Evolutionary conservation across 805 yeast genomes (phyloP).

Genomic region (Ascoidea asiatica): DNA sequence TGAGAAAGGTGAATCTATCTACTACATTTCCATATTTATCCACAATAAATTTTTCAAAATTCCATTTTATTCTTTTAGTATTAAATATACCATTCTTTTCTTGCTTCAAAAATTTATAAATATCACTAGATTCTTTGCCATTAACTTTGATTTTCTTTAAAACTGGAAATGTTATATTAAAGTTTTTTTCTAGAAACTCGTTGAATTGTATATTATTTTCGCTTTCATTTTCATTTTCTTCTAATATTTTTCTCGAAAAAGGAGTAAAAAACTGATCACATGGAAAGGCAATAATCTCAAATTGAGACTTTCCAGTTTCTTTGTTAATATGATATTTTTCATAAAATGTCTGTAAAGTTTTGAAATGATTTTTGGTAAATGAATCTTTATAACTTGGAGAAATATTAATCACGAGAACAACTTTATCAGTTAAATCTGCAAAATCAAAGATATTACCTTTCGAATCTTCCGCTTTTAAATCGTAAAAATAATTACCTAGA

Average conservation of each 20-base stretch:
- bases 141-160: constrained; percentile 70
- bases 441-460: constrained; percentile 6
- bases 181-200: constrained; percentile 23
- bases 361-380: not conserved
- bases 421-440: constrained; percentile 2
- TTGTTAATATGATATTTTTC: not conserved
- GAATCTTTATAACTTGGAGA: constrained; percentile 2
- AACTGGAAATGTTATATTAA: constrained; percentile 73
- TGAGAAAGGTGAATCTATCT: constrained; percentile 21
- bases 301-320: not conserved
- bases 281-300: constrained; percentile 7
- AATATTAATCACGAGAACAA: constrained; percentile 6
- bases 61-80: constrained; percentile 66
- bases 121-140: constrained; percentile 57
- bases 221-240: not conserved
- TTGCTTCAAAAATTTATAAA: constrained; percentile 54
- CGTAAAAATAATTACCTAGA: constrained; percentile 4
- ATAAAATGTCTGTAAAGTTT: constrained; percentile 3
- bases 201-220: not conserved
- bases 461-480: constrained; percentile 2
- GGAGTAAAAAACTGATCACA: constrained; percentile 4
- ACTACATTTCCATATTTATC: constrained; percentile 45
- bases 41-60: constrained; percentile 63
- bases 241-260: not conserved
- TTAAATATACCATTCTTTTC: constrained; percentile 51